A percentile compares a stretch with the other conserved stretches of the same genome.
These are phyloP conservation scores for Podosphaera aphanis DNA, from an alignment of 2,329 filamentous ascomycete genomes.

Conservation along the genomic window DNA sequence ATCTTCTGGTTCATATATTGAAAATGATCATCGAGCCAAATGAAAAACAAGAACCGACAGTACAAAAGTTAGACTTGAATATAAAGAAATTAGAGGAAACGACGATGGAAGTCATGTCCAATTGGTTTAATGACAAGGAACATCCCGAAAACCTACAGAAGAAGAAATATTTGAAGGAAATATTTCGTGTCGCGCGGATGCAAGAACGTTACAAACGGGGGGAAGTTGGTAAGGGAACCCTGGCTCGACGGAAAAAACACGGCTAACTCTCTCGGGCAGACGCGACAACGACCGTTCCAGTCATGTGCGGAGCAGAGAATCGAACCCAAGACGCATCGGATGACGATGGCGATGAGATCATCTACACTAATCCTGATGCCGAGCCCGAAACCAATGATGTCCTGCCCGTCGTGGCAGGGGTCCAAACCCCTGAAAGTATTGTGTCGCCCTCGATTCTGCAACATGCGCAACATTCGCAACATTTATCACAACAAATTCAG, in stretches of 20 bases:
- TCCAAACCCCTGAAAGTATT: background rate
- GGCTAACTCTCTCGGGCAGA: conserved; percentile 1
- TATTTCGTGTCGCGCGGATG: conserved; percentile 34
- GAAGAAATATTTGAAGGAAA: conserved; percentile 30
- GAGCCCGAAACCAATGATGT: background rate
- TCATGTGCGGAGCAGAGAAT: conserved; percentile 2
- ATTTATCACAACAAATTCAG: background rate
- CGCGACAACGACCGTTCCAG: conserved; percentile 1
- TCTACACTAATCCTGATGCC: background rate
- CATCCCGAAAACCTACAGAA: conserved; percentile 29
- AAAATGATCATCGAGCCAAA: conserved; percentile 23
- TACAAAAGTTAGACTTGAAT: conserved; percentile 24
- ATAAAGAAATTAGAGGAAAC: conserved; percentile 33
- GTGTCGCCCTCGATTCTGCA: background rate
- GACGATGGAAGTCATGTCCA: conserved; percentile 31
- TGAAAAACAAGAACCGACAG: conserved; percentile 19
- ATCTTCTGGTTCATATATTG: conserved; percentile 36
- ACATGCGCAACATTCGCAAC: background rate
- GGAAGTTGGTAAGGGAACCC: conserved; percentile 29
- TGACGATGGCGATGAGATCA: conserved; percentile 1
- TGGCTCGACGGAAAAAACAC: background rate
- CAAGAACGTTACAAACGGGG: conserved; percentile 32
- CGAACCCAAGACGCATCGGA: background rate
- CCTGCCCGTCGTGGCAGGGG: background rate
- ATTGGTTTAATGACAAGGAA: conserved; percentile 34